Conservation (phyloP, 2,329 filamentous ascomycete species). For the Mycosphaerella sp. region DNA sequence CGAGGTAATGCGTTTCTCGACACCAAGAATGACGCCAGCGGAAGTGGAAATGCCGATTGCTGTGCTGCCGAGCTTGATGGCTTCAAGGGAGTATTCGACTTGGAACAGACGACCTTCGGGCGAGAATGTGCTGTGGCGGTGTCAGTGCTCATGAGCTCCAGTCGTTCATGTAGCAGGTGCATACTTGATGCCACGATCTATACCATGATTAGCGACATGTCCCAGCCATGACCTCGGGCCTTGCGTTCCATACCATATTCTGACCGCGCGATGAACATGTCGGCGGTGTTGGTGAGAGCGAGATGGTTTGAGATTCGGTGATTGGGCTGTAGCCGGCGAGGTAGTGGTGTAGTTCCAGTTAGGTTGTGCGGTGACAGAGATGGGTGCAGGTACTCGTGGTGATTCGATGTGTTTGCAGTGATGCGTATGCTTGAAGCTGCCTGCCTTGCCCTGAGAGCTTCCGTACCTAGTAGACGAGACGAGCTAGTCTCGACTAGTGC, state of each 20-base stretch:
- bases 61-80: slow-evolving; percentile 98
- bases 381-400: not conserved
- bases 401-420: not conserved
- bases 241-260: slow-evolving; percentile 78
- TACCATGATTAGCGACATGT: slow-evolving; percentile 20
- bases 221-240: slow-evolving; percentile 15
- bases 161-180: slow-evolving; percentile 18
- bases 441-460: not conserved
- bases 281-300: slow-evolving; percentile 40
- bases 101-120: slow-evolving; percentile 99
- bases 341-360: not conserved
- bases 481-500: too few relatives aligned
- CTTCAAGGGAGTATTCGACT: slow-evolving; percentile 99
- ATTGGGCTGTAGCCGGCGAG: not conserved
- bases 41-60: slow-evolving; percentile 95
- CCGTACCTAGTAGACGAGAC: not conserved
- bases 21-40: slow-evolving; percentile 90
- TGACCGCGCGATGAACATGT: slow-evolving; percentile 99
- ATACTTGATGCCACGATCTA: slow-evolving; percentile 97
- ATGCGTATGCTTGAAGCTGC: not conserved
- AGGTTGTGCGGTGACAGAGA: not conserved
- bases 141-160: slow-evolving; percentile 20
- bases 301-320: not conserved
- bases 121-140: slow-evolving; percentile 77
- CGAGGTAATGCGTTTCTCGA: slow-evolving; percentile 98